Evolutionary conservation across 2,329 filamentous ascomycete genomes (phyloP).

Genomic region (Microdochium nivale): DNA sequence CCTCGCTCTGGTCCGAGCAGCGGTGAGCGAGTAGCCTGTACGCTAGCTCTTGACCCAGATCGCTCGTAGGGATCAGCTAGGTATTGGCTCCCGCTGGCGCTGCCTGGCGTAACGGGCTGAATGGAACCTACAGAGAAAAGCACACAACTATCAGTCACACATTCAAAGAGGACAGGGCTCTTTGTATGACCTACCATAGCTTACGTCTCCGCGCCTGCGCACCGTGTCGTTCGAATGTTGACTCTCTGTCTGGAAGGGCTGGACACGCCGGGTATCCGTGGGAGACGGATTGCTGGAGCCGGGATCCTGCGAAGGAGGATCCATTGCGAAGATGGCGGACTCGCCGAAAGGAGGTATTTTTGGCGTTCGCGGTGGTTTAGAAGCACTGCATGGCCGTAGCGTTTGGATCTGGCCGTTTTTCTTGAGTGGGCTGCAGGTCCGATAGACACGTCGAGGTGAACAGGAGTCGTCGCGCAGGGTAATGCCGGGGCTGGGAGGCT

Average conservation of each 20-base stretch:
- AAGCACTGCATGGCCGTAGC: not conserved
- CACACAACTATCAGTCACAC: not conserved
- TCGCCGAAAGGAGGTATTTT: not conserved
- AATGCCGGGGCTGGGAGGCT: not conserved
- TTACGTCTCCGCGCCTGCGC: slow-evolving; percentile 44
- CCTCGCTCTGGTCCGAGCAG: slow-evolving; percentile 37
- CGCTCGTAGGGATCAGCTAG: slow-evolving; percentile 31
- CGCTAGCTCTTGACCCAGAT: slow-evolving; percentile 23
- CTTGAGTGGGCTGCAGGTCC: not conserved
- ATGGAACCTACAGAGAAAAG: slow-evolving; percentile 22
- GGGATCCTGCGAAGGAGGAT: slow-evolving; percentile 30
- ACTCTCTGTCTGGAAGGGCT: slow-evolving; percentile 36
- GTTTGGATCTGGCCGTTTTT: not conserved
- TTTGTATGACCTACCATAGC: slow-evolving; percentile 40
- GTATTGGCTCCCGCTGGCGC: slow-evolving; percentile 14
- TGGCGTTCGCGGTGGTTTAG: not conserved
- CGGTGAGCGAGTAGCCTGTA: slow-evolving; percentile 33
- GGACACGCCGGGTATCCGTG: slow-evolving; percentile 37
- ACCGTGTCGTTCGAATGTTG: slow-evolving; percentile 53
- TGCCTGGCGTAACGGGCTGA: slow-evolving; percentile 16
- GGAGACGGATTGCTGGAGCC: slow-evolving; percentile 33
- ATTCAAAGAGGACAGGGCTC: not conserved
- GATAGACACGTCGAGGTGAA: not conserved
- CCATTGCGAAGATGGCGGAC: slow-evolving; percentile 27
- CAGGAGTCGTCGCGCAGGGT: not conserved